phyloP scores from a whole-genome alignment of 2,329 filamentous ascomycete genomes.

The Herpotrichia juniperi region DNA sequence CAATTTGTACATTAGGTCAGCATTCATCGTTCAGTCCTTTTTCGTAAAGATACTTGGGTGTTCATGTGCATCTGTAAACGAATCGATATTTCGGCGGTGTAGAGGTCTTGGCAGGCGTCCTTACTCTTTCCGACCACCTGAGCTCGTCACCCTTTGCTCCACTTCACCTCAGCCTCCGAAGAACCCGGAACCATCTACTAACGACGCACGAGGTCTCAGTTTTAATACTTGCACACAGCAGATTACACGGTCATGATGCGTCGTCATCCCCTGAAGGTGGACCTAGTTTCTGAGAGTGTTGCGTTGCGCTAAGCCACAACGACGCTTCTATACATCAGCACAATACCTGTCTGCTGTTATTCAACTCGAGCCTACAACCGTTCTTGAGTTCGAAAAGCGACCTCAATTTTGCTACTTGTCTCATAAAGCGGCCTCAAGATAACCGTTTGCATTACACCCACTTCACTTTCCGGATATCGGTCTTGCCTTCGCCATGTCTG shows the following conservation, averaged over 20 bases:
- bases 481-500: constrained; percentile 20
- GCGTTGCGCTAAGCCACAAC: constrained; percentile 12
- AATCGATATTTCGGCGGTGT: background rate
- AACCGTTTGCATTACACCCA: constrained; percentile 7
- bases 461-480: constrained; percentile 1
- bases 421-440: background rate
- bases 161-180: constrained; percentile 17
- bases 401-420: background rate
- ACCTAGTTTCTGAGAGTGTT: constrained; percentile 8
- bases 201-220: constrained; percentile 1
- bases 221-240: constrained; percentile 1
- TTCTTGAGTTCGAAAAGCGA: too few relatives aligned
- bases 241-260: constrained; percentile 16
- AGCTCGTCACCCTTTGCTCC: background rate
- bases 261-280: constrained; percentile 14
- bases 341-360: too few relatives aligned
- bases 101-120: constrained; percentile 13
- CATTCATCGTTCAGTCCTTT: too few relatives aligned
- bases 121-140: constrained; percentile 11
- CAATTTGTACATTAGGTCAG: too few relatives aligned
- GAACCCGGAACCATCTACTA: background rate
- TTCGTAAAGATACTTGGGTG: too few relatives aligned
- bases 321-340: background rate
- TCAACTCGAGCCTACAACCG: too few relatives aligned
- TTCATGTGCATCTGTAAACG: too few relatives aligned